Percentiles rank a stretch among this genome's conserved stretches.
phyloP scores from a whole-genome alignment of 345 rosid species.

The Arabis hirsuta region DNA sequence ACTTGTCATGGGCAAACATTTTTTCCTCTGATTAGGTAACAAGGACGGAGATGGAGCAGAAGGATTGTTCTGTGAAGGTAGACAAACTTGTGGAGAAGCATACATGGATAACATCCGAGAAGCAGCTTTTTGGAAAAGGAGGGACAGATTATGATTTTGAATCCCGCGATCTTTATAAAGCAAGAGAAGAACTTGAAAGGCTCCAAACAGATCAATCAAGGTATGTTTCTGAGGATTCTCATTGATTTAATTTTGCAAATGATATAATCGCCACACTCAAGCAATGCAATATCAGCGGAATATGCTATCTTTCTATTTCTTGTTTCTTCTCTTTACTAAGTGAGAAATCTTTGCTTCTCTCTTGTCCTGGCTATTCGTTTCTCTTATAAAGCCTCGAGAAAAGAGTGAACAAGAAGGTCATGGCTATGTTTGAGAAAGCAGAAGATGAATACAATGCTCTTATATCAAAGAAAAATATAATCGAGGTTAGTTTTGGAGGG shows the following conservation, averaged over 20 bases:
- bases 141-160: constrained; percentile 93
- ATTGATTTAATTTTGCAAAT: constrained; percentile 3
- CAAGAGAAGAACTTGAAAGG: constrained; percentile 77
- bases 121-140: constrained; percentile 83
- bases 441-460: constrained; percentile 91
- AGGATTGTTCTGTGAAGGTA: constrained; percentile 75
- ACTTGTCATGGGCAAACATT: background rate
- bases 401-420: constrained; percentile 96
- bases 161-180: constrained; percentile 74
- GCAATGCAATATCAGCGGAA: constrained; percentile 12
- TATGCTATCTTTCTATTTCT: constrained; percentile 1
- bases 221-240: constrained; percentile 44
- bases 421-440: constrained; percentile 97
- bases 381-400: constrained; percentile 71
- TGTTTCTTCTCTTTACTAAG: constrained; percentile 5
- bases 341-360: background rate
- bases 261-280: background rate
- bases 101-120: constrained; percentile 89
- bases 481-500: constrained; percentile 66
- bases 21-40: constrained; percentile 53
- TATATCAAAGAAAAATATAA: constrained; percentile 81
- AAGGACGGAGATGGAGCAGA: constrained; percentile 85
- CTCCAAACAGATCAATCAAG: constrained; percentile 83
- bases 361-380: constrained; percentile 8
- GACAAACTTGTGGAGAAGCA: constrained; percentile 88